These are phyloP conservation scores for Plasmodium vinckei DNA, from an alignment of 169 alveolate genomes.

Conservation along the genomic window DNA sequence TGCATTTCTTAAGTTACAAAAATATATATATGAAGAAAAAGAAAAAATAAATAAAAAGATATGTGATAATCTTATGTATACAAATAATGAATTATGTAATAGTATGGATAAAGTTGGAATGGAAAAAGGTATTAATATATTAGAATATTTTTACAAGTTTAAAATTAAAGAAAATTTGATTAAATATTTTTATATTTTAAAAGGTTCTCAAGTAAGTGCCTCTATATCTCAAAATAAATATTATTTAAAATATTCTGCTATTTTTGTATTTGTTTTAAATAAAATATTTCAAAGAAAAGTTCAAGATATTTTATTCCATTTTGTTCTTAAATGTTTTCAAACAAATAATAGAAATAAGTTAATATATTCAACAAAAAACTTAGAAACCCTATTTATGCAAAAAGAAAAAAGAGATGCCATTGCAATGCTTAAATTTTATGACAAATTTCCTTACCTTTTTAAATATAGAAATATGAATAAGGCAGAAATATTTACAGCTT, in stretches of 20 bases:
- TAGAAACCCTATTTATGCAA: background rate
- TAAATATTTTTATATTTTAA: conserved; percentile 37
- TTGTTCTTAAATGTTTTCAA: conserved; percentile 39
- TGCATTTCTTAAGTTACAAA: conserved; percentile 49
- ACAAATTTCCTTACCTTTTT: conserved; percentile 34
- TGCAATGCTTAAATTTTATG: conserved; percentile 17
- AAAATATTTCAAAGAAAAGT: conserved; percentile 37
- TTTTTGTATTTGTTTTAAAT: conserved; percentile 32
- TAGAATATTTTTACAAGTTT: conserved; percentile 32
- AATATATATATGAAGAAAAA: conserved; percentile 35
- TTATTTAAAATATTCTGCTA: conserved; percentile 23
- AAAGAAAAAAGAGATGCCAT: conserved; percentile 20
- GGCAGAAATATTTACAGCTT: conserved; percentile 23
- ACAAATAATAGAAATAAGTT: conserved; percentile 38
- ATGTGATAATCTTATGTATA: conserved; percentile 39
- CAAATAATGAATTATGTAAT: conserved; percentile 50
- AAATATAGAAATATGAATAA: conserved; percentile 31
- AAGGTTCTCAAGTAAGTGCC: conserved; percentile 39
- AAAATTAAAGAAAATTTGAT: conserved; percentile 30
- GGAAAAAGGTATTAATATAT: conserved; percentile 44
- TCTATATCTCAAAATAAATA: background rate
- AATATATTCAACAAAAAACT: conserved; percentile 13
- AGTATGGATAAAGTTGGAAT: conserved; percentile 26
- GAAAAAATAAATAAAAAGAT: conserved; percentile 13
- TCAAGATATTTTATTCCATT: conserved; percentile 17